phyloP scores from a whole-genome alignment of 495 filamentous ascomycete species.

The Patellaria atrata region DNA sequence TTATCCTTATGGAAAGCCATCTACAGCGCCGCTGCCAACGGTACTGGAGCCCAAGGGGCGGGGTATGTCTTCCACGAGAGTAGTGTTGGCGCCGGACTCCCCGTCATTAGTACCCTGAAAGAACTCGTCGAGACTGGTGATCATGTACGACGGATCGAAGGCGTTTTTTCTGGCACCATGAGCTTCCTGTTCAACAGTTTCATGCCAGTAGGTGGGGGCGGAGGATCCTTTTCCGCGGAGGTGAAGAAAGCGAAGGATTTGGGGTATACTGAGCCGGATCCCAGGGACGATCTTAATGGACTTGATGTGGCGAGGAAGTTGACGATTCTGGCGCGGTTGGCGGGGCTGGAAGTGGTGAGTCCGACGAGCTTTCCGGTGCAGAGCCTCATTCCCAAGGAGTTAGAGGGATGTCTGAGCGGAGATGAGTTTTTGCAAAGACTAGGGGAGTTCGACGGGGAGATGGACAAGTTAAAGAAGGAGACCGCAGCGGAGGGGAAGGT shows the following conservation, averaged over 20 bases:
- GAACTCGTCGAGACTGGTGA: slow-evolving; percentile 86
- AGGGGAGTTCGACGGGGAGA: slow-evolving; percentile 63
- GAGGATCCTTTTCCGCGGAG: slow-evolving; percentile 69
- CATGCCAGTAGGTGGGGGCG: slow-evolving; percentile 32
- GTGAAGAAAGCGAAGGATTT: slow-evolving; percentile 81
- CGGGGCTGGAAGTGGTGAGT: slow-evolving; percentile 58
- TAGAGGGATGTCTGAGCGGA: slow-evolving; percentile 58
- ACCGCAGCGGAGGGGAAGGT: slow-evolving; percentile 80
- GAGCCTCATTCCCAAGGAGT: slow-evolving; percentile 69
- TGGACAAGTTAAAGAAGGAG: slow-evolving; percentile 62
- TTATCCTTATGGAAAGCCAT: slow-evolving; percentile 70
- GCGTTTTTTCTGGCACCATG: slow-evolving; percentile 92
- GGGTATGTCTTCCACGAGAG: slow-evolving; percentile 86
- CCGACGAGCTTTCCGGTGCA: slow-evolving; percentile 83
- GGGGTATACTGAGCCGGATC: slow-evolving; percentile 96
- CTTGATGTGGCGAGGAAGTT: slow-evolving; percentile 94
- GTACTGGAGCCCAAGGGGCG: slow-evolving; percentile 35
- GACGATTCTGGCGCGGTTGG: slow-evolving; percentile 77
- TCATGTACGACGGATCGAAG: slow-evolving; percentile 74
- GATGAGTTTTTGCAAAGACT: slow-evolving; percentile 70
- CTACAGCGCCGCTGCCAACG: slow-evolving; percentile 40
- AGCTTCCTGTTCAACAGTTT: slow-evolving; percentile 95
- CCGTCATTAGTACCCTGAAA: slow-evolving; percentile 78
- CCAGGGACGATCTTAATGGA: slow-evolving; percentile 89
- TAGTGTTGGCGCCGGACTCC: slow-evolving; percentile 81